Evolutionary conservation across 371 early-diverging fungal genomes (phyloP).

Genomic region (Syncephalastrum sp.): DNA sequence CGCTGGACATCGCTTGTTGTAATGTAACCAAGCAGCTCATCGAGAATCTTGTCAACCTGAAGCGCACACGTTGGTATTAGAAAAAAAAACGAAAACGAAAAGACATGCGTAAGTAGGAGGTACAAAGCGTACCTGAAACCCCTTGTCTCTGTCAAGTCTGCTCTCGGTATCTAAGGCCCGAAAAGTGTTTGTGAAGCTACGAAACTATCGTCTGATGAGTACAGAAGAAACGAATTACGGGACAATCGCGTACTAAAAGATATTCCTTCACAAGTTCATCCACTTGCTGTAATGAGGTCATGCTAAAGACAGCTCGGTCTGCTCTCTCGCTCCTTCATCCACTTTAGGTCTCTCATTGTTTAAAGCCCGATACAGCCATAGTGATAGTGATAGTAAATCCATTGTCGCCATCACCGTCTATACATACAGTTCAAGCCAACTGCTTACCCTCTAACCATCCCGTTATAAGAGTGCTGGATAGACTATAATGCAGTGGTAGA

Average conservation of each 20-base stretch:
- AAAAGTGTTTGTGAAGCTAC: slow-evolving; percentile 65
- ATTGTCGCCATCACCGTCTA: no score
- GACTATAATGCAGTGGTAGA: no score
- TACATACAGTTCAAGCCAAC: no score
- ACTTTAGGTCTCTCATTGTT: no score
- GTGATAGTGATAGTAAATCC: no score
- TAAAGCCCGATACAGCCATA: no score
- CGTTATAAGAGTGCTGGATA: no score
- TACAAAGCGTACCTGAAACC: slow-evolving; percentile 52
- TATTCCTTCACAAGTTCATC: slow-evolving; percentile 74
- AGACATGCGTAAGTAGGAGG: background rate
- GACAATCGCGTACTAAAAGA: slow-evolving; percentile 48
- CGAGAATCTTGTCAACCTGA: slow-evolving; percentile 68
- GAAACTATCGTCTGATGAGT: slow-evolving; percentile 40
- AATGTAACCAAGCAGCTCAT: slow-evolving; percentile 55
- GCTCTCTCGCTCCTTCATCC: no score
- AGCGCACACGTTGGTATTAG: background rate
- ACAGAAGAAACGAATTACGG: background rate
- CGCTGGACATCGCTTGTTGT: slow-evolving; percentile 54
- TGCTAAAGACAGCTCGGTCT: slow-evolving; percentile 10
- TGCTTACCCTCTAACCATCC: no score
- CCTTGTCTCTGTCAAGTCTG: slow-evolving; percentile 60
- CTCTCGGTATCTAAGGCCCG: slow-evolving; percentile 63
- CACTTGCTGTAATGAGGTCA: slow-evolving; percentile 66
- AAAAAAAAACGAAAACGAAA: background rate